These are phyloP conservation scores for Massarina eburnea DNA, from an alignment of 2,329 filamentous ascomycete species.

Conservation along the genomic window DNA sequence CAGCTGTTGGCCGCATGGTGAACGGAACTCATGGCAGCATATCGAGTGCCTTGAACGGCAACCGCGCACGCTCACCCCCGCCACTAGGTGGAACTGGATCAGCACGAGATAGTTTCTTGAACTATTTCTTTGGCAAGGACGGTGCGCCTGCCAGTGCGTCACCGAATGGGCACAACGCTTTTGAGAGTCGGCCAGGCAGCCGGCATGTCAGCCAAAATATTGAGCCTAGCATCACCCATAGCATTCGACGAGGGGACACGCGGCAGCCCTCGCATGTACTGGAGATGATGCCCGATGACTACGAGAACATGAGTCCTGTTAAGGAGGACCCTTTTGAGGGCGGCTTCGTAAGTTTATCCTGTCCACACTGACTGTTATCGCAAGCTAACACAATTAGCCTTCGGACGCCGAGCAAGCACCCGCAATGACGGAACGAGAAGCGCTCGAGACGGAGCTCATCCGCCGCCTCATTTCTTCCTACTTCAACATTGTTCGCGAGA, in stretches of 20 bases:
- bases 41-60: slow-evolving; percentile 67
- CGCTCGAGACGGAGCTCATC: slow-evolving; percentile 96
- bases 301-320: slow-evolving; percentile 37
- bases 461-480: slow-evolving; percentile 95
- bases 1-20: slow-evolving; percentile 66
- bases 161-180: slow-evolving; percentile 45
- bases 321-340: slow-evolving; percentile 47
- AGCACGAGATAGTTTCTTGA: slow-evolving; percentile 90
- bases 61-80: slow-evolving; percentile 62
- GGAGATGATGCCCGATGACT: slow-evolving; percentile 46
- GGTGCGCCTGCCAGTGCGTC: slow-evolving; percentile 53
- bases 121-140: slow-evolving; percentile 99
- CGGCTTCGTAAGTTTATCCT: slow-evolving; percentile 59
- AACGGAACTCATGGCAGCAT: slow-evolving; percentile 61
- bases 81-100: slow-evolving; percentile 60
- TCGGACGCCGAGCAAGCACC: slow-evolving; percentile 65
- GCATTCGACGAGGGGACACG: slow-evolving; percentile 71
- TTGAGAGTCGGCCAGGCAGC: slow-evolving; percentile 44
- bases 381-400: slow-evolving; percentile 34
- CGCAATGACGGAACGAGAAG: slow-evolving; percentile 90
- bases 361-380: background rate
- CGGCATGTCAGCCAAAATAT: slow-evolving; percentile 77
- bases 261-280: slow-evolving; percentile 50
- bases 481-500: slow-evolving; percentile 98
- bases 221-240: slow-evolving; percentile 82